Base-by-base conservation (phyloP, 345 rosid genomes). In the Dimocarpus longan region DNA sequence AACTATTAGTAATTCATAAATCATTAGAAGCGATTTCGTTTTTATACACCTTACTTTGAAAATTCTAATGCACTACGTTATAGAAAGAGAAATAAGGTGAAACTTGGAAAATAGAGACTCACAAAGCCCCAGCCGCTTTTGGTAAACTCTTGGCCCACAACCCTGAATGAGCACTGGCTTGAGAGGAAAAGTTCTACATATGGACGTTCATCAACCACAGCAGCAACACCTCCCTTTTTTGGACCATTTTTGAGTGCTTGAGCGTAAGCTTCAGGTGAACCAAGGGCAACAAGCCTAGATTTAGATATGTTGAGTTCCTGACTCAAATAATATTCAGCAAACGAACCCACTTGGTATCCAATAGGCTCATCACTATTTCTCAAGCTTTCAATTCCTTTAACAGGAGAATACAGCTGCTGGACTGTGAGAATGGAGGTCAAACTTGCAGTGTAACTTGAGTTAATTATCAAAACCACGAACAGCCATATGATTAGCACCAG, bases 361-460 rank as follows among this genome's bases (percentile, higher is more conserved):
- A 96, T 84, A 39, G 85, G 97, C 16, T 92, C 97, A 81, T 91
- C 56, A 40, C 83, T 83, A 42, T 79, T 77, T 83, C 79, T 91
- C 82, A 96, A 88, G 87, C 89, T 91, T 57, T 92, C 92, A 40
- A 92, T 84, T 62, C 98, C 99, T 82, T 92, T 90, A 72, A 96
- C 79, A 0, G 89, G 88, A 78, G 99, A 96, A 40, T 87, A 90
- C 22, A 96, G 89, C 80, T 91, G 98, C 79, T 96, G 97, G 69
- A 96, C 98, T 18, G 99, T 95, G 71, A 95, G 91, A 64, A 93
- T 92, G 9, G 98, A 95, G 70, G 99, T 95, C 82, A 95, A 85
- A 85, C 96, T 92, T 54, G 99, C 98, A 13, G 99, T 95, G 92
- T 93, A 95, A 87, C 96, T 96, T 1, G 98, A 96, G 89, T 91